phyloP scores from a whole-genome alignment of 345 rosid species.

The Cardamine resedifolia region DNA sequence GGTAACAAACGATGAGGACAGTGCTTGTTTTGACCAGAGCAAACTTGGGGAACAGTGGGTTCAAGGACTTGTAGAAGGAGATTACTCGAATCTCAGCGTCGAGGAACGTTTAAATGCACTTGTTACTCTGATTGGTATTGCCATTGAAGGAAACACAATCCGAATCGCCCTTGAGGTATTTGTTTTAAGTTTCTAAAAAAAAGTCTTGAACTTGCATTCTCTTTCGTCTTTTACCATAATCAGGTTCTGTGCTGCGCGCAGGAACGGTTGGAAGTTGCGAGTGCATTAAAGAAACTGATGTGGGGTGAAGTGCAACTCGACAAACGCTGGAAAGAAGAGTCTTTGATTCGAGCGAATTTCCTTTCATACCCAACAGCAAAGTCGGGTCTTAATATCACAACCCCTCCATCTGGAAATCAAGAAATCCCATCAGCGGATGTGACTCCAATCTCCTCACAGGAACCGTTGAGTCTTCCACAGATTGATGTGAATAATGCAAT shows the following conservation, averaged over 20 bases:
- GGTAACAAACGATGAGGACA: slow-evolving; percentile 33
- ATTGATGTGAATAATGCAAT: slow-evolving; percentile 39
- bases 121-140: slow-evolving; percentile 67
- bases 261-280: slow-evolving; percentile 93
- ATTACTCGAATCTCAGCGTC: slow-evolving; percentile 68
- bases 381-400: slow-evolving; percentile 43
- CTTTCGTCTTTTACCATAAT: slow-evolving; percentile 11
- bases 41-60: slow-evolving; percentile 80
- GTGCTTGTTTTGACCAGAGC: slow-evolving; percentile 60
- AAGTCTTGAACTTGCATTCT: not conserved
- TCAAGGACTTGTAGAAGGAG: slow-evolving; percentile 80
- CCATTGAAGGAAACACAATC: slow-evolving; percentile 76
- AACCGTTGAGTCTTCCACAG: slow-evolving; percentile 42
- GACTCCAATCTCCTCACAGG: slow-evolving; percentile 45
- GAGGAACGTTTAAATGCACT: slow-evolving; percentile 85
- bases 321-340: slow-evolving; percentile 86
- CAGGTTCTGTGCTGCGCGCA: slow-evolving; percentile 37
- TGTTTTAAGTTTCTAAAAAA: not conserved
- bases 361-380: slow-evolving; percentile 49
- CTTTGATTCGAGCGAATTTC: slow-evolving; percentile 45
- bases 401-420: slow-evolving; percentile 44
- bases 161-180: slow-evolving; percentile 59
- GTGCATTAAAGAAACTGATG: slow-evolving; percentile 86
- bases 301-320: slow-evolving; percentile 93
- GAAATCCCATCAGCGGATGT: slow-evolving; percentile 48